Conservation (phyloP, 169 alveolate genomes). For the Eimeria sp. region DNA sequence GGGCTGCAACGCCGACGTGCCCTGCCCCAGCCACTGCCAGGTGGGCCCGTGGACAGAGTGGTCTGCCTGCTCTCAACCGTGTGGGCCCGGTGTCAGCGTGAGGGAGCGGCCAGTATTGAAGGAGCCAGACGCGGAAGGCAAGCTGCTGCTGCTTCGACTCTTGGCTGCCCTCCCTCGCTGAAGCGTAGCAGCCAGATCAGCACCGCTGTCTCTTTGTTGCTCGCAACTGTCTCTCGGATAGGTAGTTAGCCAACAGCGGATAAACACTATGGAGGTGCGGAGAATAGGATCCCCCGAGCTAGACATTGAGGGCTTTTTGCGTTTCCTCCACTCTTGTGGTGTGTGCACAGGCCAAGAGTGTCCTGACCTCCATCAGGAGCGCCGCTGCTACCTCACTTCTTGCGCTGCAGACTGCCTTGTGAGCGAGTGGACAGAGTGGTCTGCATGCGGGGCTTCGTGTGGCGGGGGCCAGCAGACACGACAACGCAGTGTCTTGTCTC, state of each 20-base stretch:
- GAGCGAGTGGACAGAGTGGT: slow-evolving; percentile 86
- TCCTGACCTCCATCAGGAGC: slow-evolving; percentile 55
- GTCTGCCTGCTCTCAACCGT: slow-evolving; percentile 80
- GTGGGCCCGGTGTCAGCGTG: slow-evolving; percentile 84
- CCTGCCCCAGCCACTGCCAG: slow-evolving; percentile 82
- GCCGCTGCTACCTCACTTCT: slow-evolving; percentile 72
- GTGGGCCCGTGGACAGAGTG: slow-evolving; percentile 86
- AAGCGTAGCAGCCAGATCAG: background rate
- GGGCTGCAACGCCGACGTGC: slow-evolving; percentile 85
- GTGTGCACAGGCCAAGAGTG: slow-evolving; percentile 73
- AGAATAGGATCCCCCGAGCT: background rate
- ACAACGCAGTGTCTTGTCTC: slow-evolving; percentile 79
- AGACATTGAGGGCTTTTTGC: background rate
- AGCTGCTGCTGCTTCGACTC: background rate
- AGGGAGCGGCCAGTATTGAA: slow-evolving; percentile 80
- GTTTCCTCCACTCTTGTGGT: background rate
- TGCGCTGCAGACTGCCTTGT: slow-evolving; percentile 83
- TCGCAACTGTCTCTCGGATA: background rate
- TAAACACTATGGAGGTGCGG: background rate
- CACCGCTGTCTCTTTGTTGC: background rate
- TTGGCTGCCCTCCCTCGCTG: background rate
- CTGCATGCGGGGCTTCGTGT: slow-evolving; percentile 84
- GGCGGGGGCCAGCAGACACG: slow-evolving; percentile 87
- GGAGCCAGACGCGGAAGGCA: slow-evolving; percentile 67
- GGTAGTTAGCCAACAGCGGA: background rate